phyloP scores from a whole-genome alignment of 345 rosid species.

The Syzygium grande region DNA sequence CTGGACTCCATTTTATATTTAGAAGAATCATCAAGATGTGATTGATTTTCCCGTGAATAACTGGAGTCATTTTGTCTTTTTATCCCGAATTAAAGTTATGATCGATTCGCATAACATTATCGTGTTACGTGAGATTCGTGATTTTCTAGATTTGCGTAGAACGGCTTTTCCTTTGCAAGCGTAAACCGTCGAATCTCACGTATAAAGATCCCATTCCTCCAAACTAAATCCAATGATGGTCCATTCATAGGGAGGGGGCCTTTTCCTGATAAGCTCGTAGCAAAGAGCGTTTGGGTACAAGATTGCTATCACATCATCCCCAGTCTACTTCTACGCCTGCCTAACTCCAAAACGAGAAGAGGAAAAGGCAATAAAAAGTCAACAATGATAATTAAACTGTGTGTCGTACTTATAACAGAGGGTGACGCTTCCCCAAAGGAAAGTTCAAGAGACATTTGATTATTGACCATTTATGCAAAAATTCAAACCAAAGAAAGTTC shows the following conservation, averaged over 20 bases:
- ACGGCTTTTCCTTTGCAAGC: neutral
- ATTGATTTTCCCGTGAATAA: neutral
- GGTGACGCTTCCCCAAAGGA: neutral
- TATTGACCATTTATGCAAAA: neutral
- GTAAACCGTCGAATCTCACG: neutral
- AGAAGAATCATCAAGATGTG: neutral
- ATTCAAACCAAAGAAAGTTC: neutral
- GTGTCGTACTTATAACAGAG: neutral
- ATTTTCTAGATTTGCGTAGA: neutral
- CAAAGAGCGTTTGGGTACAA: neutral
- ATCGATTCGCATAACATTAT: neutral
- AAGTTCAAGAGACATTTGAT: neutral
- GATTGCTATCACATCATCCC: neutral
- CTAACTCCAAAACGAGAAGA: neutral
- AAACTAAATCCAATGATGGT: neutral
- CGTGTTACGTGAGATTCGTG: neutral
- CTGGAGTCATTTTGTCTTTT: fast-evolving
- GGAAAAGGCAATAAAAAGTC: neutral
- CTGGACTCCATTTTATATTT: neutral
- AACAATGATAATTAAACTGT: neutral
- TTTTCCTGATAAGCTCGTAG: neutral
- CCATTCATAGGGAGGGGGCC: neutral
- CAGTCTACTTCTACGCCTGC: neutral
- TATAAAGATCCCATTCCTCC: neutral
- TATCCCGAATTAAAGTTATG: neutral